Conservation (phyloP, 306 rosid genomes). For the Glycine tomentella region DNA sequence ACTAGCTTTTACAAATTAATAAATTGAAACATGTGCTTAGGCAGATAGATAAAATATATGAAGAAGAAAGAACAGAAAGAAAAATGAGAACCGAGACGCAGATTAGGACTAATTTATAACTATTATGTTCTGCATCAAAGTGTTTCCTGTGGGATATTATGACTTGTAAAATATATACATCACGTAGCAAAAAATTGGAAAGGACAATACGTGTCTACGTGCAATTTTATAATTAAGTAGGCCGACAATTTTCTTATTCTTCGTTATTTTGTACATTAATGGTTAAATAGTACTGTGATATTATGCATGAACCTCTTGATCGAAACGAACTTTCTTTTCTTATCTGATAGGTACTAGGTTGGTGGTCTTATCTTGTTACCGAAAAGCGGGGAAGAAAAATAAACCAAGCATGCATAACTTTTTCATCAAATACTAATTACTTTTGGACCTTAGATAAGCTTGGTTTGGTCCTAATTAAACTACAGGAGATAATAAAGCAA, state of each 20-base stretch:
- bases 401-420: slow-evolving; percentile 28
- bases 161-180: not conserved
- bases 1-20: not conserved
- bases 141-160: not conserved
- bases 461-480: slow-evolving; percentile 8
- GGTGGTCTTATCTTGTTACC: not conserved
- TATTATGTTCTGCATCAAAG: not conserved
- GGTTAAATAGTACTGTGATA: no score
- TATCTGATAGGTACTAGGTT: no score
- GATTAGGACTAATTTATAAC: not conserved
- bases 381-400: slow-evolving; percentile 8
- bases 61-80: not conserved
- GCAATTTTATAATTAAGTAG: no score
- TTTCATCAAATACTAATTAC: not conserved
- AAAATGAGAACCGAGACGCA: not conserved
- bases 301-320: no score
- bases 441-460: not conserved
- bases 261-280: not conserved
- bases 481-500: not conserved
- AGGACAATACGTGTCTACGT: not conserved
- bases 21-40: not conserved
- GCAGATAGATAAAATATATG: not conserved
- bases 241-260: no score
- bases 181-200: not conserved
- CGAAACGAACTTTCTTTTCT: no score